These are phyloP conservation scores for Hypoxylon lienhwacheense DNA, from an alignment of 495 filamentous ascomycete species.

Conservation along the genomic window DNA sequence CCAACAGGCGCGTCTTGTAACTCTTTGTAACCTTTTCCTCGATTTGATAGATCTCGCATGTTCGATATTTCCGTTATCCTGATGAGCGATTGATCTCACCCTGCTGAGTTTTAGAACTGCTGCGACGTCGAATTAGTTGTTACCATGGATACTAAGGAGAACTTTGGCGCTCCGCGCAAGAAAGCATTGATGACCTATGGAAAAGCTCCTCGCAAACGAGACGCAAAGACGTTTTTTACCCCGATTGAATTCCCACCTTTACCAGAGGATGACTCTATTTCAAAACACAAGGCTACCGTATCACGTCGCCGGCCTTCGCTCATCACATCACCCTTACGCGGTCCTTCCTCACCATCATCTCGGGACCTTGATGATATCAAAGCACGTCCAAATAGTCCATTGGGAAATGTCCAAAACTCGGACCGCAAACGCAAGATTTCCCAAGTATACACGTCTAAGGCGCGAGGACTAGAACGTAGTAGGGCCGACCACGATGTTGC, in stretches of 20 bases:
- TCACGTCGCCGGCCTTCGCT: constrained; percentile 22
- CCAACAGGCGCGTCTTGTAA: constrained; percentile 20
- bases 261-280: constrained; percentile 36
- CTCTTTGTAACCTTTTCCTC: constrained; percentile 2
- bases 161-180: constrained; percentile 43
- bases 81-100: constrained; percentile 9
- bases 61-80: constrained; percentile 1
- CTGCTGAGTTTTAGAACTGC: constrained; percentile 1
- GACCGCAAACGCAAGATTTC: constrained; percentile 40
- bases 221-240: constrained; percentile 32
- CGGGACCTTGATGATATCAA: constrained; percentile 17
- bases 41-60: not conserved
- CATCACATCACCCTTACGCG: constrained; percentile 21
- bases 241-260: constrained; percentile 33
- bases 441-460: constrained; percentile 33
- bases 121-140: not conserved
- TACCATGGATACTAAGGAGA: constrained; percentile 41
- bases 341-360: constrained; percentile 18
- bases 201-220: constrained; percentile 39
- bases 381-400: constrained; percentile 1
- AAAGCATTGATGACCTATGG: constrained; percentile 47
- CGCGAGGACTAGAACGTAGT: constrained; percentile 16
- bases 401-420: constrained; percentile 3
- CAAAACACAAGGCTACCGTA: constrained; percentile 26
- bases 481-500: constrained; percentile 1